These are phyloP conservation scores for Mycena chlorophos DNA, from an alignment of 768 basidiomycete genomes.

Conservation along the genomic window DNA sequence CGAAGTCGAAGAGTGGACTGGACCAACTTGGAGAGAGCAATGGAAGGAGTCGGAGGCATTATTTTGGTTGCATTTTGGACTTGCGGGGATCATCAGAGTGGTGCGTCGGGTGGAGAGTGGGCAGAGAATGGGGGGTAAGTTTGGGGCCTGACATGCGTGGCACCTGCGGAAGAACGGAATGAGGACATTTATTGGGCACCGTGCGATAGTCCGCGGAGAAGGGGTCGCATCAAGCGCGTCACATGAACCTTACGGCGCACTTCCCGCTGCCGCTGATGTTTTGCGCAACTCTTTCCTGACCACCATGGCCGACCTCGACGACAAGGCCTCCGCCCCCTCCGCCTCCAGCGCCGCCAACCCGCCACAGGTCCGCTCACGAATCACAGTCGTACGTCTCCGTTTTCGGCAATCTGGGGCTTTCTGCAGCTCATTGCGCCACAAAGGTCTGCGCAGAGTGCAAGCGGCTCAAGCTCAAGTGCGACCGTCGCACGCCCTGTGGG, in stretches of 20 bases:
- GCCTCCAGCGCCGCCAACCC: neutral
- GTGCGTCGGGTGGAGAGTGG: no score
- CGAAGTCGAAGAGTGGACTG: no score
- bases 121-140: no score
- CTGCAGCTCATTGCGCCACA: neutral
- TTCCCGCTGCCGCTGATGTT: neutral
- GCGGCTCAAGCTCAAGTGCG: constrained; percentile 84
- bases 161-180: no score
- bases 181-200: neutral
- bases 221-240: neutral
- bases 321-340: neutral
- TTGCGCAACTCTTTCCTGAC: neutral
- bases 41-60: no score
- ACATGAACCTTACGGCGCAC: no score
- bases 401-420: neutral
- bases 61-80: no score
- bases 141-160: no score
- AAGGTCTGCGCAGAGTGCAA: constrained; percentile 60
- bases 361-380: neutral
- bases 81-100: no score
- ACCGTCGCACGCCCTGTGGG: constrained; percentile 73
- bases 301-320: neutral
- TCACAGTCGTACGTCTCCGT: neutral
- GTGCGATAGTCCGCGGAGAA: neutral
- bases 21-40: no score